These are phyloP conservation scores for Rhizopus microsporus DNA, from an alignment of 371 early-diverging fungal genomes.

Conservation along the genomic window DNA sequence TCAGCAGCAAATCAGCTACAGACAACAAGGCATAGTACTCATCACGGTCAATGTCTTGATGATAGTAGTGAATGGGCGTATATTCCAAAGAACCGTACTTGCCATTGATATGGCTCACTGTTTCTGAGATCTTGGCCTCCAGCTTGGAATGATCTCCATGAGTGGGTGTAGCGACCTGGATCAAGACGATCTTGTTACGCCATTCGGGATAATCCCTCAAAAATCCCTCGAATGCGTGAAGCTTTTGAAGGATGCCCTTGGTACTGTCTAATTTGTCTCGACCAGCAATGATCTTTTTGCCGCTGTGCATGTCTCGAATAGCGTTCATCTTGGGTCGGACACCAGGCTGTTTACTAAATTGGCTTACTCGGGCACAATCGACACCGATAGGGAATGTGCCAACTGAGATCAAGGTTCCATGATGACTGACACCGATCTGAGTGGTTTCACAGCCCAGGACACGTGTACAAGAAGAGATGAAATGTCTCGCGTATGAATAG, in stretches of 20 bases:
- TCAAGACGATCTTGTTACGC: constrained; percentile 86
- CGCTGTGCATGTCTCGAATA: constrained; percentile 84
- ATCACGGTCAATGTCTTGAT: constrained; percentile 92
- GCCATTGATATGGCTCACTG: constrained; percentile 93
- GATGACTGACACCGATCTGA: constrained; percentile 77
- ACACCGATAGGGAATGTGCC: constrained; percentile 99
- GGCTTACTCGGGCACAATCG: constrained; percentile 72
- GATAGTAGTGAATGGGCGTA: constrained; percentile 93
- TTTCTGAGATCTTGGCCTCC: constrained; percentile 87
- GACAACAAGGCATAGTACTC: constrained; percentile 96
- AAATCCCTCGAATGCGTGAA: constrained; percentile 94
- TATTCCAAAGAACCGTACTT: constrained; percentile 93
- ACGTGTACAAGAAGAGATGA: constrained; percentile 90
- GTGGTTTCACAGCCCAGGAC: constrained; percentile 92
- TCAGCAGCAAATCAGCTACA: constrained; percentile 94
- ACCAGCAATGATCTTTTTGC: constrained; percentile 95
- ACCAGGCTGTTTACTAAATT: constrained; percentile 47
- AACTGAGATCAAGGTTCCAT: constrained; percentile 76
- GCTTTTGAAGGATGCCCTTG: constrained; percentile 97
- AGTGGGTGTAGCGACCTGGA: constrained; percentile 76
- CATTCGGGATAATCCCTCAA: constrained; percentile 88
- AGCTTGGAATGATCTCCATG: constrained; percentile 64
- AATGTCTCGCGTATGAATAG: constrained; percentile 97
- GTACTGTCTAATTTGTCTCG: constrained; percentile 98
- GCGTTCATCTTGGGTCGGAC: constrained; percentile 77